Percentiles rank a stretch among this genome's conserved stretches.
These are phyloP conservation scores for Orychophragmus violaceus DNA, from an alignment of 345 rosid species.

Conservation along the genomic window DNA sequence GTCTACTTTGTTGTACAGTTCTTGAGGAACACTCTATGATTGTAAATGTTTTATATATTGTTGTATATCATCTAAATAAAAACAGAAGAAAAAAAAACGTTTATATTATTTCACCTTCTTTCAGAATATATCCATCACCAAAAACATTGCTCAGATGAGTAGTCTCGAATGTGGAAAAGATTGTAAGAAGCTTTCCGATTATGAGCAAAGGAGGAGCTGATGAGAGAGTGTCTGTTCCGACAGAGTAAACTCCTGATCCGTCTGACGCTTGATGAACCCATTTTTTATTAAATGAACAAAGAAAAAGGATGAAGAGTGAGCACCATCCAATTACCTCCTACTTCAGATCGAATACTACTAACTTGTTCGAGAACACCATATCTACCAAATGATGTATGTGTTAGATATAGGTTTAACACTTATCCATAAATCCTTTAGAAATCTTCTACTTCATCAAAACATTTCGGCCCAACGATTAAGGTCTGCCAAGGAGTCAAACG, in stretches of 20 bases:
- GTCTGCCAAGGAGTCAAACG: too few species aligned
- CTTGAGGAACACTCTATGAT: conserved; percentile 65
- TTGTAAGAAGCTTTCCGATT: conserved; percentile 19
- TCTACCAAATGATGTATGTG: conserved; percentile 48
- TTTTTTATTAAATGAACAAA: background rate
- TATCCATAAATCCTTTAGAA: too few species aligned
- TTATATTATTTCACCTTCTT: background rate
- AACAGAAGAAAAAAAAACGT: background rate
- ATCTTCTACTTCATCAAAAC: too few species aligned
- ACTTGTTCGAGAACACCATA: conserved; percentile 75
- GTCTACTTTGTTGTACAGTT: conserved; percentile 82
- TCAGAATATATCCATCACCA: background rate
- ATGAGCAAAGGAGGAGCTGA: conserved; percentile 27
- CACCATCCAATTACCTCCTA: conserved; percentile 78
- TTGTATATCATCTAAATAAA: conserved; percentile 15
- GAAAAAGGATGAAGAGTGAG: background rate
- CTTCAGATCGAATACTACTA: conserved; percentile 69
- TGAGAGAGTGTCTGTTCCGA: conserved; percentile 47
- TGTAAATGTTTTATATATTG: background rate
- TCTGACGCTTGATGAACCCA: conserved; percentile 78
- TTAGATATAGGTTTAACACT: too few species aligned
- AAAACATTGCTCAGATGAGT: background rate
- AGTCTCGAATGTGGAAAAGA: conserved; percentile 25
- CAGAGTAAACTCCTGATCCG: conserved; percentile 36
- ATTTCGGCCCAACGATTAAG: too few species aligned